Base-by-base conservation (phyloP, 371 early-diverging fungal species). In the Syncephalastrum racemosum region DNA sequence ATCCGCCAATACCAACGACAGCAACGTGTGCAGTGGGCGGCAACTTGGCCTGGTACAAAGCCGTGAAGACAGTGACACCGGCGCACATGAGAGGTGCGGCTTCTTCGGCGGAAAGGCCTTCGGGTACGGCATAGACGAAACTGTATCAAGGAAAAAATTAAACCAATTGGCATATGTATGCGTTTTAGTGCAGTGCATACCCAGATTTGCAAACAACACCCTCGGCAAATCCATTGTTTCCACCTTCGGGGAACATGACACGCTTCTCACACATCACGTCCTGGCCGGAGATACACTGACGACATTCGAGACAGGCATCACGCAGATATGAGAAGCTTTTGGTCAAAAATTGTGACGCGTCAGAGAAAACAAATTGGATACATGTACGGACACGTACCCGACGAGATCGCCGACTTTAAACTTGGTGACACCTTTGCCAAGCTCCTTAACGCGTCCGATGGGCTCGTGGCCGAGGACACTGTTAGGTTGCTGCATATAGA, bases 1-100 rank as follows among this genome's bases (percentile, higher is more conserved):
- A 66, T n/a, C 90, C 89, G 13, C 90, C 90, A 53, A 87, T 77
- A 15, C 88, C 90, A 47, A 87, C 72, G 12, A 90, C 71, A 18
- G 84, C 88, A n/a, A 89, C 74, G 16, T 72, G 68, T 18, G 58
- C 73, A 23, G 83, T 83, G 5, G 85, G 81, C 25, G 62, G 45
- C 25, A 75, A 44, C n/a, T 74, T 58, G 64, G 73, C 64, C 5
- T 68, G 59, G 25, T 72, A 69, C 19, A 88, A 42, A 0, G 87
- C 83, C 3, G 63, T 73, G 52, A 79, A 90, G 0, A 82, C 79
- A 10, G 90, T 84, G 15, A 77, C 67, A 15, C 90, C 89, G 6
- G 88, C 88, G 67, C 90, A 89, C 66, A 88, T 70, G 62, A 81
- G 51, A 19, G 86, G 70, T 27, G 78, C 85, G 0, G 85, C 88